phyloP scores from a whole-genome alignment of 2,329 filamentous ascomycete genomes.

The Boeremia lycopersici region DNA sequence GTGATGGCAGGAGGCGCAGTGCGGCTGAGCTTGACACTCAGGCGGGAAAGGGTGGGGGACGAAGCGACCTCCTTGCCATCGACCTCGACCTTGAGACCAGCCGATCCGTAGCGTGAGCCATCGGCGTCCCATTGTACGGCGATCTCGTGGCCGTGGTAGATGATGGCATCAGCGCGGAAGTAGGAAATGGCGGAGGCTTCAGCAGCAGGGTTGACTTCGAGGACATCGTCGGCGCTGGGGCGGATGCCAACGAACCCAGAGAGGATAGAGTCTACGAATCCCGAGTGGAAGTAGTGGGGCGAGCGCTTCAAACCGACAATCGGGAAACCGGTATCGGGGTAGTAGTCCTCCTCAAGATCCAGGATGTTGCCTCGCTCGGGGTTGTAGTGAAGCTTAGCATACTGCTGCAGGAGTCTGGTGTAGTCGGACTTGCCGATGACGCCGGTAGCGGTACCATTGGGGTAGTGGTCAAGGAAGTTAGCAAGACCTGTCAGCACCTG shows the following conservation, averaged over 20 bases:
- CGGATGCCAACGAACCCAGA: slow-evolving; percentile 52
- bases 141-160: slow-evolving; percentile 52
- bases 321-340: slow-evolving; percentile 50
- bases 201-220: slow-evolving; percentile 51
- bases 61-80: slow-evolving; percentile 43
- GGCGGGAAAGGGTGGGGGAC: slow-evolving; percentile 30
- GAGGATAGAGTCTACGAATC: slow-evolving; percentile 51
- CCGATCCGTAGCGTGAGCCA: slow-evolving; percentile 41
- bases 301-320: slow-evolving; percentile 52
- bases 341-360: slow-evolving; percentile 53
- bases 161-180: slow-evolving; percentile 51
- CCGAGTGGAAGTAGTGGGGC: slow-evolving; percentile 55
- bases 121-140: slow-evolving; percentile 51
- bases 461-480: slow-evolving; percentile 53
- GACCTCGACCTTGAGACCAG: slow-evolving; percentile 45
- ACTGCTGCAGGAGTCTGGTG: slow-evolving; percentile 45
- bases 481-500: slow-evolving; percentile 50
- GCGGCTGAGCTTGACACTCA: slow-evolving; percentile 31
- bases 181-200: slow-evolving; percentile 42
- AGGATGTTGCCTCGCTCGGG: slow-evolving; percentile 36
- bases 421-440: slow-evolving; percentile 44
- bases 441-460: slow-evolving; percentile 28
- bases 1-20: slow-evolving; percentile 33
- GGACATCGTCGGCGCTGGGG: slow-evolving; percentile 45
- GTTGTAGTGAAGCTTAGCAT: slow-evolving; percentile 51